Percentiles rank a stretch among this genome's conserved stretches.
Conservation (phyloP, 176 grass and related monocot species). For the Microstegium vimineum region DNA sequence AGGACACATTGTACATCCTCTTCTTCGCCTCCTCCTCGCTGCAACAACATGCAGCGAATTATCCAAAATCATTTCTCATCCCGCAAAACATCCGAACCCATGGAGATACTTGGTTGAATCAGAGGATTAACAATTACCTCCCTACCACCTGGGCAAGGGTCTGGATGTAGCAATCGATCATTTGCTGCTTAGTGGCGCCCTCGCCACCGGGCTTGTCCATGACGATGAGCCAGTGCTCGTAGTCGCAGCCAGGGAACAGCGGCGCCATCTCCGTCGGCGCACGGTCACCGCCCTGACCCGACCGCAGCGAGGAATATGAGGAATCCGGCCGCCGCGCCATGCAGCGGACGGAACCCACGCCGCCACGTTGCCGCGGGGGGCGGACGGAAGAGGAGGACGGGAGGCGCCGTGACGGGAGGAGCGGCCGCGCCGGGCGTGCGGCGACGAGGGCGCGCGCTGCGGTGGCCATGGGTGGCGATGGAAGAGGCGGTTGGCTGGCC, state of each 20-base stretch:
- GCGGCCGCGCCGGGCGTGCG: neutral
- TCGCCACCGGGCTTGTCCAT: constrained; percentile 95
- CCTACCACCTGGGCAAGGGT: constrained; percentile 88
- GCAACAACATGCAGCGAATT: constrained; percentile 2
- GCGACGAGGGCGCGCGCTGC: constrained; percentile 40
- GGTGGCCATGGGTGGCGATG: constrained; percentile 35
- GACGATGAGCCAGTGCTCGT: constrained; percentile 99
- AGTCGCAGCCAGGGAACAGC: constrained; percentile 90
- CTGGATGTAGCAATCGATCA: constrained; percentile 96
- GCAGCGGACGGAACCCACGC: constrained; percentile 55
- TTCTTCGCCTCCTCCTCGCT: constrained; percentile 95
- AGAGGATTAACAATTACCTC: constrained; percentile 42
- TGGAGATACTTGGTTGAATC: neutral
- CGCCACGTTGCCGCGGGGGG: constrained; percentile 13
- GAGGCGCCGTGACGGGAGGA: neutral
- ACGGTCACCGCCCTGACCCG: constrained; percentile 62
- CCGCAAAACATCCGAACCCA: neutral
- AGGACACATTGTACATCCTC: constrained; percentile 96
- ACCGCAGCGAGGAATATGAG: constrained; percentile 54
- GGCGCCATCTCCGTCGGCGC: constrained; percentile 89
- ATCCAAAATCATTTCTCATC: neutral
- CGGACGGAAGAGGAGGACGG: neutral
- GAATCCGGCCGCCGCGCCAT: constrained; percentile 64
- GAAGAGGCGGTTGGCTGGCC: neutral
- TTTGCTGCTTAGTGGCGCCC: constrained; percentile 84